A percentile compares a stretch with the other conserved stretches of the same genome.
Conservation (phyloP, 2,329 filamentous ascomycete species). For the Orbilia ellipsospora region DNA sequence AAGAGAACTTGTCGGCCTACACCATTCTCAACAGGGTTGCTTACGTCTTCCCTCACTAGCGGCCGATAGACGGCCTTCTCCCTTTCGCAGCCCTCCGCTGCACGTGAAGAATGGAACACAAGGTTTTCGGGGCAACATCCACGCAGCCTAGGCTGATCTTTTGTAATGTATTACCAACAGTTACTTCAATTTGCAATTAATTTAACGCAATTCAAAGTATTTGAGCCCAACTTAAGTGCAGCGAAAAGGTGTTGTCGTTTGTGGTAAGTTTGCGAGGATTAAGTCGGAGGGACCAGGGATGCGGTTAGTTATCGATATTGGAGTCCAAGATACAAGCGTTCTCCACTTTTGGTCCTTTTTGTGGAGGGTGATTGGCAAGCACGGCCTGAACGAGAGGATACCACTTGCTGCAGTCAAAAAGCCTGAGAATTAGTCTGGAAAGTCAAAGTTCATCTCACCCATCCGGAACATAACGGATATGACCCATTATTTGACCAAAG, state of each 20-base stretch:
- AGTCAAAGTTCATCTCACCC: slow-evolving; percentile 13
- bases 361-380: slow-evolving; percentile 15
- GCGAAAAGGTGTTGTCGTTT: slow-evolving; percentile 52
- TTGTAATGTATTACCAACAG: slow-evolving; percentile 31
- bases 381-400: neutral
- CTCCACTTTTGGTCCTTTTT: slow-evolving; percentile 42
- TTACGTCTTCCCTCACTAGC: slow-evolving; percentile 35
- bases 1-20: neutral
- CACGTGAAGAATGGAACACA: slow-evolving; percentile 51
- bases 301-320: slow-evolving; percentile 54
- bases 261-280: slow-evolving; percentile 48
- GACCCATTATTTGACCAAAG: slow-evolving; percentile 16
- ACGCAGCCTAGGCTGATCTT: slow-evolving; percentile 2
- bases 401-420: slow-evolving; percentile 1
- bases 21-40: slow-evolving; percentile 32
- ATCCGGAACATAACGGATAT: slow-evolving; percentile 43
- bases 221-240: slow-evolving; percentile 3
- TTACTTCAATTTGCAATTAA: slow-evolving; percentile 15
- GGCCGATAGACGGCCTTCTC: slow-evolving; percentile 22
- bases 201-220: neutral
- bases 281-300: slow-evolving; percentile 18
- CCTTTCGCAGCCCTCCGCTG: slow-evolving; percentile 15
- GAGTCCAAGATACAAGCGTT: slow-evolving; percentile 10
- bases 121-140: slow-evolving; percentile 11
- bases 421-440: slow-evolving; percentile 32